Conservation (phyloP, 768 basidiomycete species). For the Boletus reticulatus region DNA sequence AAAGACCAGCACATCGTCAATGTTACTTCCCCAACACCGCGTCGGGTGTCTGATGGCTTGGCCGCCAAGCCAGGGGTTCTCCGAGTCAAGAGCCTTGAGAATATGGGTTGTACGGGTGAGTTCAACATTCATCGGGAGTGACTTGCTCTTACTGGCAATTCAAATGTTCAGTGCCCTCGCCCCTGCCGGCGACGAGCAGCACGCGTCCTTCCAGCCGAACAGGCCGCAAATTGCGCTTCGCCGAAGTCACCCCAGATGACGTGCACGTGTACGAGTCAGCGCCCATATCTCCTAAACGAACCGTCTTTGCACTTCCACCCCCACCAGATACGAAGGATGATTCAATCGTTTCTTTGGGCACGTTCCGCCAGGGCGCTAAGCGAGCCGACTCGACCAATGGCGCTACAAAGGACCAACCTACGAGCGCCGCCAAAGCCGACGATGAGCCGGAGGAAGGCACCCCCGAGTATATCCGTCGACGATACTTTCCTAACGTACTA, state of each 20-base stretch:
- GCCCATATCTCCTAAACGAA: slow-evolving; percentile 69
- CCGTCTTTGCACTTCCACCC: slow-evolving; percentile 53
- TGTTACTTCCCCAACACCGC: slow-evolving; percentile 14
- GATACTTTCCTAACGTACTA: slow-evolving; percentile 76
- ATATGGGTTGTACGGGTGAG: slow-evolving; percentile 23
- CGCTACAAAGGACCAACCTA: neutral
- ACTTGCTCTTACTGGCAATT: neutral
- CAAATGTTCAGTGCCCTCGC: slow-evolving; percentile 33
- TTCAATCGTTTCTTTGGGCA: slow-evolving; percentile 37
- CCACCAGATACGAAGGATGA: slow-evolving; percentile 25
- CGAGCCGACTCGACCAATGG: slow-evolving; percentile 2
- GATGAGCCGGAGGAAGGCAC: slow-evolving; percentile 62
- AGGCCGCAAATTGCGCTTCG: slow-evolving; percentile 64
- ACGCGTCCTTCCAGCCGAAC: slow-evolving; percentile 61
- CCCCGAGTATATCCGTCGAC: slow-evolving; percentile 78
- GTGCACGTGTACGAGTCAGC: slow-evolving; percentile 83
- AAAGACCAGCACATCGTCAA: too few relatives aligned
- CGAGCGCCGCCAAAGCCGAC: neutral
- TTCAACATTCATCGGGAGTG: neutral
- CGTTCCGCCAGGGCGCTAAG: slow-evolving; percentile 30
- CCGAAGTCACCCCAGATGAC: slow-evolving; percentile 69
- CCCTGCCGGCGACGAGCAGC: slow-evolving; percentile 45
- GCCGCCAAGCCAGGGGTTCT: slow-evolving; percentile 23
- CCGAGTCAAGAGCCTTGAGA: slow-evolving; percentile 31
- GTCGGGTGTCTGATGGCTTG: slow-evolving; percentile 7